These are phyloP conservation scores for Neurospora tetraspora DNA, from an alignment of 495 filamentous ascomycete genomes.

Conservation along the genomic window DNA sequence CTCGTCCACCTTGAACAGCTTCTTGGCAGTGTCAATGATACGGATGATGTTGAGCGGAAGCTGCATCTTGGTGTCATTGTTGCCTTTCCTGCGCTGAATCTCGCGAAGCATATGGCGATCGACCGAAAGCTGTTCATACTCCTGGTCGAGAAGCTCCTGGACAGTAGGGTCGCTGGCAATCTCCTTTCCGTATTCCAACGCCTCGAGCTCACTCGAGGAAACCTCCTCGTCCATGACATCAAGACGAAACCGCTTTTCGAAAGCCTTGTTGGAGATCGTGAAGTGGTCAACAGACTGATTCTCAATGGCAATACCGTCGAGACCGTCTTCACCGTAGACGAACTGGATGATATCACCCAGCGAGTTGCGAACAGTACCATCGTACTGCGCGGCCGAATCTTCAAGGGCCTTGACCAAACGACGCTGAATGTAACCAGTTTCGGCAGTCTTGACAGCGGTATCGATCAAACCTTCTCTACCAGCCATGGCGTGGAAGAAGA, in stretches of 20 bases:
- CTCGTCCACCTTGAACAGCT: slow-evolving; percentile 83
- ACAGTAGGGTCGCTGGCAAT: slow-evolving; percentile 77
- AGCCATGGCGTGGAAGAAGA: slow-evolving; percentile 99
- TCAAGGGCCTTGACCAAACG: slow-evolving; percentile 96
- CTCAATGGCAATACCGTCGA: slow-evolving; percentile 86
- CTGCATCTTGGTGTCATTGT: slow-evolving; percentile 73
- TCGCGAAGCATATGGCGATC: slow-evolving; percentile 69
- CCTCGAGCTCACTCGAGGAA: slow-evolving; percentile 52
- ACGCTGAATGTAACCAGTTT: slow-evolving; percentile 98
- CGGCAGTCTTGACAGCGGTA: slow-evolving; percentile 98
- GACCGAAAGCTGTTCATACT: slow-evolving; percentile 67
- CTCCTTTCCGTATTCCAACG: slow-evolving; percentile 78
- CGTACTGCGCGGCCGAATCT: slow-evolving; percentile 95
- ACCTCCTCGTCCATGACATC: slow-evolving; percentile 69
- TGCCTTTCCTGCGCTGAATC: slow-evolving; percentile 37
- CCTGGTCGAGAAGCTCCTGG: slow-evolving; percentile 75
- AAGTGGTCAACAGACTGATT: slow-evolving; percentile 83
- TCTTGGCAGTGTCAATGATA: slow-evolving; percentile 80
- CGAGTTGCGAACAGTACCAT: slow-evolving; percentile 94
- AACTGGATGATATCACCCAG: slow-evolving; percentile 96
- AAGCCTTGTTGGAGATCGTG: slow-evolving; percentile 57
- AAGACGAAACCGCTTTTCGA: slow-evolving; percentile 73
- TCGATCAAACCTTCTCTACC: slow-evolving; percentile 99
- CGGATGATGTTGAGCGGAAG: slow-evolving; percentile 85
- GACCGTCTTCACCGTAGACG: slow-evolving; percentile 92